Base-by-base conservation (phyloP, 345 rosid genomes). In the Heritiera fomes region DNA sequence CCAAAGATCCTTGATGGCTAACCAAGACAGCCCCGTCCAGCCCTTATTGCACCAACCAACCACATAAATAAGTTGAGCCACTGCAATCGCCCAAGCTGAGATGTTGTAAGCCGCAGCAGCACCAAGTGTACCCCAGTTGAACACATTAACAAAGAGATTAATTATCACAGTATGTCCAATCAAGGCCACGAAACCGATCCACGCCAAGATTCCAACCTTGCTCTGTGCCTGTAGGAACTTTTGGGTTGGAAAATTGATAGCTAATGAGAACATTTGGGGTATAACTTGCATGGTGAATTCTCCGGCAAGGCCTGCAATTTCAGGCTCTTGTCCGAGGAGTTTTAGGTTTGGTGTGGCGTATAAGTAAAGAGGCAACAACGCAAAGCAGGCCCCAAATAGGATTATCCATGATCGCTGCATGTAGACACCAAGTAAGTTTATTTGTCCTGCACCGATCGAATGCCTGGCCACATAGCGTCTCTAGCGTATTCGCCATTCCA, bases 401-500 rank as follows among this genome's bases (percentile, higher is more conserved):
- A 95, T 91, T 69, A 95, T 84, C 94, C 92, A 87, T 17, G 99
- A 94, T 23, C 99, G 91, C 76, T 95, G 99, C 93, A 92, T 83
- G 82, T 95, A 94, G 20, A 94, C 91, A 4, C 99, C 99, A 14
- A 94, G 88, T 84, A 94, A 77, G 34, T 85, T 80, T 46, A 82
- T 43, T 82, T 92, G 95, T 34, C 98, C 99, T 14, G 97, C 97
- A 30, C 99, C 99, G 77, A 30, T 98, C 99, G 77, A 87, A 96
- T 79, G 98, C 98, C 75, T 96, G 99, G 14, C 99, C 97, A 17
- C 98, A 95, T 73, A 95, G 78, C 34, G 98, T 95, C 85, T 95
- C 98, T 32, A 91, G 79, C 41, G 99, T 97, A 83, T 98, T 96
- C 30, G 91, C 99, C 99, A 95, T 94, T 6, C 98, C 99, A 30